phyloP scores from a whole-genome alignment of 2,329 filamentous ascomycete genomes.

The Epichloe gansuensis region DNA sequence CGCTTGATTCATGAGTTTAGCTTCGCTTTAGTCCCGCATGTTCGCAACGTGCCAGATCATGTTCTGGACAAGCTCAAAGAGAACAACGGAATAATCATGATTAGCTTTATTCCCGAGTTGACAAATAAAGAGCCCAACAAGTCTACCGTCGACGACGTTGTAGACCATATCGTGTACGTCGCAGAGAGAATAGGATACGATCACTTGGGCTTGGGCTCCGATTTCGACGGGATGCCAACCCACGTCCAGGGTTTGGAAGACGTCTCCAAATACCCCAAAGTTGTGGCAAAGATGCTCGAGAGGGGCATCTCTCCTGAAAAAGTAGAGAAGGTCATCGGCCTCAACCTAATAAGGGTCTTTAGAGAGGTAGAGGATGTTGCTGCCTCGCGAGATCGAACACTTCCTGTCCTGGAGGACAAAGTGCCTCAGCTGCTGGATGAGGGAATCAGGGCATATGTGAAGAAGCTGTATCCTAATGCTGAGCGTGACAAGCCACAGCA shows the following conservation, averaged over 20 bases:
- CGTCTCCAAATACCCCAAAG: slow-evolving; percentile 57
- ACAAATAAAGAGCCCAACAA: slow-evolving; percentile 45
- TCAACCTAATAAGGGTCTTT: neutral
- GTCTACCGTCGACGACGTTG: slow-evolving; percentile 60
- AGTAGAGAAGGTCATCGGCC: neutral
- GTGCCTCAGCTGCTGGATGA: neutral
- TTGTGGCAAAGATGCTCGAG: slow-evolving; percentile 11
- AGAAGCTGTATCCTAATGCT: neutral
- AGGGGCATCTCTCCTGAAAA: slow-evolving; percentile 4
- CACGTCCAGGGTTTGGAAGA: slow-evolving; percentile 57
- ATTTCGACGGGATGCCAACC: slow-evolving; percentile 60
- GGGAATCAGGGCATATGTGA: neutral
- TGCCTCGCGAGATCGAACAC: neutral
- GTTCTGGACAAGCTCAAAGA: slow-evolving; percentile 60
- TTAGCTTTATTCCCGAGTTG: slow-evolving; percentile 71
- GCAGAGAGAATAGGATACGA: slow-evolving; percentile 67
- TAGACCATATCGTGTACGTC: slow-evolving; percentile 63
- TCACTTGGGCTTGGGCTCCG: slow-evolving; percentile 69
- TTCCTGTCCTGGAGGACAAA: neutral
- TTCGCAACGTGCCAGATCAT: slow-evolving; percentile 73
- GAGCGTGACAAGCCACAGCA: neutral
- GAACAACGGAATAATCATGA: slow-evolving; percentile 63
- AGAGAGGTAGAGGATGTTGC: neutral
- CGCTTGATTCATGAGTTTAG: slow-evolving; percentile 23
- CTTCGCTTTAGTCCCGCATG: slow-evolving; percentile 60